Evolutionary conservation across 2,329 filamentous ascomycete genomes (phyloP), one percentile per base, ranked within the genome.

Genomic region (Fusarium clavum): DNA sequence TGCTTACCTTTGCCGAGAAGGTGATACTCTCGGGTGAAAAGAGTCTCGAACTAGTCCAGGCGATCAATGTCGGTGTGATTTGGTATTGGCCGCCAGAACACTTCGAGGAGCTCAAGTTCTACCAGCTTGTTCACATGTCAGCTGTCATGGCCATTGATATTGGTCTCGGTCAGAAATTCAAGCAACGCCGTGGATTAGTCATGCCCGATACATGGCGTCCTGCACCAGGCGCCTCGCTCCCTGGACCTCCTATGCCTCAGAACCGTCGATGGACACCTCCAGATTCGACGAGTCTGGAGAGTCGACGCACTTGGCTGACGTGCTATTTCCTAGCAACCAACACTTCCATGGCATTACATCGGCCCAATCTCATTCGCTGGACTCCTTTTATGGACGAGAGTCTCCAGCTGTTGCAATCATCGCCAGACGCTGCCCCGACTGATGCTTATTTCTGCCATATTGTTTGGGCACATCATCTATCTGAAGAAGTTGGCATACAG

Each of bases 31-130:
- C 88, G 9, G 93, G 92, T 14, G 90, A 94, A 73, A 97, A 97
- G 83, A 93, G 88, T 38, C 81, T 97, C 20, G 94, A 97, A 78
- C 83, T 97, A 9, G 88, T 97, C 11, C 94, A 97, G 80, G 88
- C 92, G 3, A 82, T 97, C 43, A 86, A 93, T 61, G 83, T 97
- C 6, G 85, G 89, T 9, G 89, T 91, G n/a, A 87, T 94, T 22
- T 97, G 94, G 92, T 97, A 97, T 78, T 90, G 90, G 78, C 93
- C 93, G 18, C 94, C 94, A 0, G 90, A 95, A 71, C 87, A 92
- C 73, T 92, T 92, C 63, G 93, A 97, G 75, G 92, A 96, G 80
- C 88, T 95, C 75, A 96, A 96, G 77, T 97, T 96, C 78, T 97
- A 96, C 81, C 92, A 95, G 81, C 86, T 96, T 70, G 89, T 94